Evolutionary conservation across 768 basidiomycete genomes (phyloP), one percentile per base, ranked within the genome.

Genomic region (Rubroboletus satanas): DNA sequence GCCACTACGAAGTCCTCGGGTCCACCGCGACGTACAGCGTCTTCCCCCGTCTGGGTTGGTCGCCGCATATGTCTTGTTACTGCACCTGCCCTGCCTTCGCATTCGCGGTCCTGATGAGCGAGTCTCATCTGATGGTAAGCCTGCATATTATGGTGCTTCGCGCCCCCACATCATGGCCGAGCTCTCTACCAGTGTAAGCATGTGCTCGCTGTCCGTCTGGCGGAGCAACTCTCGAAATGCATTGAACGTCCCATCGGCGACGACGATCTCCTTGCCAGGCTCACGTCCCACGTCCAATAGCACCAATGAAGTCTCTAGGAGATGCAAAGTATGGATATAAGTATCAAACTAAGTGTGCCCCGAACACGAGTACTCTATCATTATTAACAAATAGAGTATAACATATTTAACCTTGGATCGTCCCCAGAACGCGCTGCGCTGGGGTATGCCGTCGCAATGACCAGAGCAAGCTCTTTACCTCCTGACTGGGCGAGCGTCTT

Each of bases 11-110:
- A 67, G 85, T 93, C 17, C 65, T 84, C 5, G 86, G 88, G 14
- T 82, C 86, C 4, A 83, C 78, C 8, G 79, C 78, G 31, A 83
- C 77, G 7, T 87, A 90, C 65, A 72, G 74, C 31, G 83, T 91
- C 52, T 74, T 75, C 49, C 73, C 75, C 36, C 73, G 77, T 42
- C 72, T 86, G 21, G 73, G 76, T 57, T 71, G 78, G 45, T 64
- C 75, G 11, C 63, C 69, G 21, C 70, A 74, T 5, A 58, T 63
- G 33, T 74, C 80, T 11, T 78, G 78, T 56, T 90, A 84, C 57
- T 92, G 90, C 67, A 80, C 84, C 14, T 93, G 90, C 62, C 85
- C 88, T 3, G 82, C 90, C 0, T 92, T 89, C 63, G 69, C 80
- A 5, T 83, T 81, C 54, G 76, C 81, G 7, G 86, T 88, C 17